These are phyloP conservation scores for Chlamydomonas schloesseri DNA, from an alignment of 139 green algal species.

Conservation along the genomic window DNA sequence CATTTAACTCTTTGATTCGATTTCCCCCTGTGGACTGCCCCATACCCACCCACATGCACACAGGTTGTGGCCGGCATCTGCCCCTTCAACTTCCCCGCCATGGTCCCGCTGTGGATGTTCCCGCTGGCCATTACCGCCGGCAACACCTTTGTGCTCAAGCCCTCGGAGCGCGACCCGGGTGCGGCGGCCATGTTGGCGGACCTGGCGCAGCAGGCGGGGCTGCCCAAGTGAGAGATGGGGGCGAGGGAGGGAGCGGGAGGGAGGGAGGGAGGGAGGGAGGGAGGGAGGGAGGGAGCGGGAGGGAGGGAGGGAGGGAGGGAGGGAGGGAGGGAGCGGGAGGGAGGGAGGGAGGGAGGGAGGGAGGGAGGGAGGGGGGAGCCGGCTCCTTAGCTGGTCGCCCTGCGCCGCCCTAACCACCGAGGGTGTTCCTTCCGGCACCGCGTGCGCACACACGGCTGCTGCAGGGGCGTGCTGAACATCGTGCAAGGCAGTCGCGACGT, in stretches of 20 bases:
- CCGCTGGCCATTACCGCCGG: conserved; percentile 84
- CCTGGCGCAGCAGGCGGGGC: conserved; percentile 83
- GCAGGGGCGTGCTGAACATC: conserved; percentile 80
- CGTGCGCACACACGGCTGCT: no score
- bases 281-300: neutral
- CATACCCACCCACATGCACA: no score
- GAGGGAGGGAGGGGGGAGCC: no score
- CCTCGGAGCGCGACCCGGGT: conserved; percentile 86
- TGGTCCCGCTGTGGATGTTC: conserved; percentile 92
- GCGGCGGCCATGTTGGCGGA: conserved; percentile 88
- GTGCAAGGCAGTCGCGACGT: conserved; percentile 91
- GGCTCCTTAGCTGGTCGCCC: no score
- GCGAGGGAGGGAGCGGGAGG: neutral
- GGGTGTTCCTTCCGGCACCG: no score
- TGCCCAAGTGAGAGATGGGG: conserved; percentile 73
- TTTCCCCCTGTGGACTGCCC: no score
- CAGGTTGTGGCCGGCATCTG: conserved; percentile 91
- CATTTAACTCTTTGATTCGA: no score
- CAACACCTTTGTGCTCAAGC: conserved; percentile 95
- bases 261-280: neutral
- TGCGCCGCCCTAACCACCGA: no score
- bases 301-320: neutral
- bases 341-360: no score
- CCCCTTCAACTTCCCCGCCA: conserved; percentile 98
- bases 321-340: no score